Base-by-base conservation (phyloP, 176 grass and related monocot genomes). In the Aegilops speltoides region DNA sequence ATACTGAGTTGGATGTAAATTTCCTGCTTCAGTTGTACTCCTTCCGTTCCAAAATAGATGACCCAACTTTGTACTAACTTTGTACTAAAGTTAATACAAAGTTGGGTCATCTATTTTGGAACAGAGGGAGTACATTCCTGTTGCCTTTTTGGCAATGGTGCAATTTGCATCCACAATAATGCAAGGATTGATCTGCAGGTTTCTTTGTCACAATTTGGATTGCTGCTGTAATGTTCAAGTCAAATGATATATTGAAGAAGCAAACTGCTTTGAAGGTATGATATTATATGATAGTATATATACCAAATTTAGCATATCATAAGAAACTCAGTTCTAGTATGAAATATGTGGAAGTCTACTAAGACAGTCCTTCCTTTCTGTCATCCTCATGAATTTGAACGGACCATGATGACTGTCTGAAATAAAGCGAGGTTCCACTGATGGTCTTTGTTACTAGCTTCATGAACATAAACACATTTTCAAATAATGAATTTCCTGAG, bases 121-220 rank as follows among this genome's bases (percentile, higher is more conserved):
- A 31, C 31, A 31, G 31, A 31, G 31, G 31, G 31, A 31, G 31
- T 31, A 82, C 43, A 59, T 74, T 72, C 38, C 32, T 16, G 20
- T 52, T 81, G 31, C 61, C 61, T n/a, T 79, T 29, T 66, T 7
- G 25, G 28, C 60, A 78, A 89, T 25, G 24, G 29, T 79, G 14
- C 34, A 40, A 17, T 79, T 46, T 66, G 9, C 78, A n/a, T 90
- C 54, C 76, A 57, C n/a, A 85, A 62, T 88, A 45, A 81, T 59
- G 63, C 33, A 86, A 86, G 29, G 45, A 64, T 57, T 87, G 73
- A 26, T 85, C 7, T 88, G 80, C 86, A 99, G 94, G 97, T 91
- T 99, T 99, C 89, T 99, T 96, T 79, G 79, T 99, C 69, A 96
- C 97, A 33, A 96, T 96, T 89, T 96, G 97, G 94, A 93, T 99